phyloP scores from a whole-genome alignment of 2,329 filamentous ascomycete genomes.

The Epichloe gansuensis region DNA sequence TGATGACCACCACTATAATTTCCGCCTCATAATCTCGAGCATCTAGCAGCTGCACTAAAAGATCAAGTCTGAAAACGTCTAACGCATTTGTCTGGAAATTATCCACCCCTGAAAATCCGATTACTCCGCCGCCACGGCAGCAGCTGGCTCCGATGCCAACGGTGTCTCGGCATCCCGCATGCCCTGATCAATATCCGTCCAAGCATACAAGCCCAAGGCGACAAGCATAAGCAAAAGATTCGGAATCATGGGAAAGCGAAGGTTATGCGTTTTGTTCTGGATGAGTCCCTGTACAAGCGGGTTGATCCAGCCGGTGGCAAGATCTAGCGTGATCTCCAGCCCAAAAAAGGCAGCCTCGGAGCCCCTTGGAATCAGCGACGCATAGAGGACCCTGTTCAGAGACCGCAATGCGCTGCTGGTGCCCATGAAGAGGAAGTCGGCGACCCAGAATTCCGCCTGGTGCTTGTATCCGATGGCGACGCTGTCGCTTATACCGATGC shows the following conservation, averaged over 20 bases:
- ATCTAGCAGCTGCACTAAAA: too few species aligned
- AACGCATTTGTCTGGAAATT: neutral
- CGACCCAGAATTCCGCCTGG: slow-evolving; percentile 10
- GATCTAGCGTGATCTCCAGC: slow-evolving; percentile 11
- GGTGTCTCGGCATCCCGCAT: slow-evolving; percentile 9
- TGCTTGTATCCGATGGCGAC: slow-evolving; percentile 10
- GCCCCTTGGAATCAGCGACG: slow-evolving; percentile 10
- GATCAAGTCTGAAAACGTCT: too few species aligned
- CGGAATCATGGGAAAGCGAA: slow-evolving; percentile 11
- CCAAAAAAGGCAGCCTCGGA: slow-evolving; percentile 10
- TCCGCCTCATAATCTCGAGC: too few species aligned
- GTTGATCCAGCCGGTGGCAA: slow-evolving; percentile 11
- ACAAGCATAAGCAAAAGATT: slow-evolving; percentile 10
- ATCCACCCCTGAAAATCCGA: too few species aligned
- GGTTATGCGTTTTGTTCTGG: slow-evolving; percentile 10
- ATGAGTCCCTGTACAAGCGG: slow-evolving; percentile 10
- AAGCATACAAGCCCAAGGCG: slow-evolving; percentile 7
- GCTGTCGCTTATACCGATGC: slow-evolving; percentile 8
- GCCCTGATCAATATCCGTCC: slow-evolving; percentile 10
- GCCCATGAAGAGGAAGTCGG: slow-evolving; percentile 9
- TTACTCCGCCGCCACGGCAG: neutral
- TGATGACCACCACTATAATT: too few species aligned
- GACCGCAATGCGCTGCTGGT: slow-evolving; percentile 11
- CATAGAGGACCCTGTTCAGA: slow-evolving; percentile 9
- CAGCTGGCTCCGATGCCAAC: neutral